A percentile compares a stretch with the other conserved stretches of the same genome.
phyloP scores from a whole-genome alignment of 345 rosid genomes.

The Limnanthes douglasii region DNA sequence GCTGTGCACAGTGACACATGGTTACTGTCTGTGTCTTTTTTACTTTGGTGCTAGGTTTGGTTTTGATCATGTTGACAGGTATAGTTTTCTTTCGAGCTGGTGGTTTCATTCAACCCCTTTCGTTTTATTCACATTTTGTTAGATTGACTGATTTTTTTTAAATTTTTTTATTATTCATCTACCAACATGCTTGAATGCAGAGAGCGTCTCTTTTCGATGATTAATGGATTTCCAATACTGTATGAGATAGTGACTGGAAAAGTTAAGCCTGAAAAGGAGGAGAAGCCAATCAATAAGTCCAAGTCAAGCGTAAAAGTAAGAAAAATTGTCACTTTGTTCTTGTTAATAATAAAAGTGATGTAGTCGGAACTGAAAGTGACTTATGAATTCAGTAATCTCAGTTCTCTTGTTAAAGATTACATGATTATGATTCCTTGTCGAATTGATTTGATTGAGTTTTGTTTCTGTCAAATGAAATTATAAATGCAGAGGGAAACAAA shows the following conservation, averaged over 20 bases:
- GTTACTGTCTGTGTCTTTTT: conserved; percentile 88
- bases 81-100: conserved; percentile 4
- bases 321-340: conserved; percentile 10
- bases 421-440: too few relatives aligned
- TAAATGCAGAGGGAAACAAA: too few relatives aligned
- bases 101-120: neutral
- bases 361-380: too few relatives aligned
- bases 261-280: conserved; percentile 41
- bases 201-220: conserved; percentile 52
- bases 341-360: too few relatives aligned
- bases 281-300: conserved; percentile 37
- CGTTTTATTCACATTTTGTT: neutral
- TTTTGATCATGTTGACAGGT: conserved; percentile 88
- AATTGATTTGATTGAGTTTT: too few relatives aligned
- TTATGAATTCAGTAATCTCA: neutral
- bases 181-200: conserved; percentile 21
- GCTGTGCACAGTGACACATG: conserved; percentile 40
- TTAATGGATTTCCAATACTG: conserved; percentile 58
- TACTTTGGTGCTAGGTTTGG: conserved; percentile 89
- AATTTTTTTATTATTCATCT: neutral
- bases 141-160: neutral
- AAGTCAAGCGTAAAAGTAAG: conserved; percentile 46
- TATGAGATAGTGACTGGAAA: conserved; percentile 56
- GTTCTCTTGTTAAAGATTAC: too few relatives aligned
- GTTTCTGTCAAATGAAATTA: too few relatives aligned